Conservation (phyloP, 176 grass and related monocot species). For the Oryza punctata region DNA sequence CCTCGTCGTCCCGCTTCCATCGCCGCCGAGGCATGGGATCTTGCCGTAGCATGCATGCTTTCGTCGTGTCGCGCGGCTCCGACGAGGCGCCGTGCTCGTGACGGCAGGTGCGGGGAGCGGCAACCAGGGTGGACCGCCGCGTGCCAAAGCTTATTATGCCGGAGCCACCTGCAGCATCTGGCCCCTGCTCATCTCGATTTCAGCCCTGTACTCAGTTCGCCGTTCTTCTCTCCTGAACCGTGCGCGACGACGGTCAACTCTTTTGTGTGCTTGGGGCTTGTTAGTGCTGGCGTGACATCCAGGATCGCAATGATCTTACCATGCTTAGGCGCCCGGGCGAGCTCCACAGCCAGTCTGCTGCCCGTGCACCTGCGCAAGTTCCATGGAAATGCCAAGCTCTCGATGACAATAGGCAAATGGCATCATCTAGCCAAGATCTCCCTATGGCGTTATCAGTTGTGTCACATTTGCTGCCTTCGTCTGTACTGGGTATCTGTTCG, state of each 20-base stretch:
- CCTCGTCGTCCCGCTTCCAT: background rate
- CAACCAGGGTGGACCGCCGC: slow-evolving; percentile 44
- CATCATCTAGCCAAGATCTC: slow-evolving; percentile 31
- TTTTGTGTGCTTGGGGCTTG: background rate
- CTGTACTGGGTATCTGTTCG: slow-evolving; percentile 10
- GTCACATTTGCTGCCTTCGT: background rate
- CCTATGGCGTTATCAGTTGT: background rate
- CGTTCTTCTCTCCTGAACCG: slow-evolving; percentile 37
- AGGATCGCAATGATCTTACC: slow-evolving; percentile 25
- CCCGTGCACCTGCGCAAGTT: slow-evolving; percentile 31
- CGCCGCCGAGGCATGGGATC: slow-evolving; percentile 40
- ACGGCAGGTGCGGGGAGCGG: slow-evolving; percentile 32
- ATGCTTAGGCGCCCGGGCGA: background rate
- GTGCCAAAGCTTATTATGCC: slow-evolving; percentile 4
- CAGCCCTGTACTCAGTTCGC: slow-evolving; percentile 11
- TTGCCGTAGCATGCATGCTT: slow-evolving; percentile 58
- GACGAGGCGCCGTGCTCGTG: slow-evolving; percentile 37
- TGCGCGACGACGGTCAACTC: slow-evolving; percentile 21
- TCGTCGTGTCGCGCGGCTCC: slow-evolving; percentile 44
- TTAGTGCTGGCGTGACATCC: slow-evolving; percentile 21
- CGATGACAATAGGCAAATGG: background rate
- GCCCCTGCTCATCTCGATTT: slow-evolving; percentile 35
- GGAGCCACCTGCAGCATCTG: slow-evolving; percentile 11
- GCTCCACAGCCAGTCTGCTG: slow-evolving; percentile 16
- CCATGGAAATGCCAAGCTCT: background rate